These are phyloP conservation scores for Cylindrotheca fusiformis DNA, from an alignment of 108 stramenopile genomes.

Conservation along the genomic window DNA sequence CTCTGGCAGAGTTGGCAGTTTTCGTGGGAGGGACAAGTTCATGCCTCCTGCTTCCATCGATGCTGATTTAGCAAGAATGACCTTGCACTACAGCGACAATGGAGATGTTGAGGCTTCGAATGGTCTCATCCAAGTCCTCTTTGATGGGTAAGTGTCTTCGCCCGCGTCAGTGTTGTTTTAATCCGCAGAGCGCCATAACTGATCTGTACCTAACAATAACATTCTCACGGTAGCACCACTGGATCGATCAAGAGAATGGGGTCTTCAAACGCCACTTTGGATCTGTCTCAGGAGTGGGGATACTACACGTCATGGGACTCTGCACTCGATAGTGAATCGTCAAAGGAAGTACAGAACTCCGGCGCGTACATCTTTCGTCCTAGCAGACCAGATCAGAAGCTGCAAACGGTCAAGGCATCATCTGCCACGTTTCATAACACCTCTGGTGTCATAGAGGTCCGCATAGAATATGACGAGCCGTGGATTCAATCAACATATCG, in stretches of 20 bases:
- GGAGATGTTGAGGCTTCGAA: slow-evolving; percentile 8
- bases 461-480: slow-evolving; percentile 50
- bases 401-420: slow-evolving; percentile 5
- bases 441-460: slow-evolving; percentile 55
- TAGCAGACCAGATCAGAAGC: slow-evolving; percentile 37
- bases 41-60: not conserved
- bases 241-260: slow-evolving; percentile 4
- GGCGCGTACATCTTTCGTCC: slow-evolving; percentile 97
- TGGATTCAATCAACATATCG: slow-evolving; percentile 86
- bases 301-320: slow-evolving; percentile 30
- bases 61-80: not conserved
- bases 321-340: slow-evolving; percentile 9
- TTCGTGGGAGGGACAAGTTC: too few species aligned
- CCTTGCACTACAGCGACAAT: not conserved
- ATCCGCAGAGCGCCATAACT: too few species aligned
- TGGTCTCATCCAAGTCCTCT: not conserved
- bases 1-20: too few species aligned
- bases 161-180: not conserved
- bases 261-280: slow-evolving; percentile 1
- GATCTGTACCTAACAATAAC: not conserved
- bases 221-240: slow-evolving; percentile 2
- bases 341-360: slow-evolving; percentile 46
- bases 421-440: not conserved
- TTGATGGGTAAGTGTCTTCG: slow-evolving; percentile 15
- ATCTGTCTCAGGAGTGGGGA: slow-evolving; percentile 11